Evolutionary conservation across 306 rosid species (phyloP), one percentile per base, ranked within the genome.

Genomic region (Begonia masoniana): DNA sequence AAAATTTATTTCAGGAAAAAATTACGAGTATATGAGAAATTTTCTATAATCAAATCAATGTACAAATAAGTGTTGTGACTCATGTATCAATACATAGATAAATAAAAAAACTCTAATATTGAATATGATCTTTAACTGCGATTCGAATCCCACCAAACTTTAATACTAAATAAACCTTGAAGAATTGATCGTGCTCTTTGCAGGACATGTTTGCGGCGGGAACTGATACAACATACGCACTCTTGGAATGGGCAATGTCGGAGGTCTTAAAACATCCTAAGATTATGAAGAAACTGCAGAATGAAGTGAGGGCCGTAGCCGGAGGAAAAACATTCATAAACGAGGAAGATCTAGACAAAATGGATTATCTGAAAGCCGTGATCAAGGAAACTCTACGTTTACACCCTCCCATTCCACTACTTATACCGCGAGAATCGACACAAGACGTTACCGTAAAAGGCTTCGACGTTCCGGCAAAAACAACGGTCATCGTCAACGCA

Each of bases 241-340:
- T 56, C 7, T 50, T 83, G n/a, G 93, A 79, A 7, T 74, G 78
- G 81, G 51, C 72, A 61, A 77, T 74, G 81, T 51, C 81, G 7
- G 76, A 71, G 61, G 59, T 80, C 0, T 16, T 76, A 9, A 76
- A 41, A 17, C 73, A 83, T 26, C 84, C 82, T 9, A 10, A 31
- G 31, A 62, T 7, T 1, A 75, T 68, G 85, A 55, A 70, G 41
- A 74, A 58, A 21, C 31, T 70, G 17, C 66, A 70, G 54, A 54
- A 45, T 31, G 91, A 82, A 36, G 57, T 23, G 0, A 59, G 65
- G 41, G 50, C 12, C 2, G 43, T 72, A 3, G 57, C 39, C 0
- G 70, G 73, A 7, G 59, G 56, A 1, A 62, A 56, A 74, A 13
- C 1, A 4, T 43, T 39, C 23, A 47, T 76, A 42, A 69, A 43